Base-by-base conservation (phyloP, 1,284 basidiomycete species). In the Apiotrichum laibachii region DNA sequence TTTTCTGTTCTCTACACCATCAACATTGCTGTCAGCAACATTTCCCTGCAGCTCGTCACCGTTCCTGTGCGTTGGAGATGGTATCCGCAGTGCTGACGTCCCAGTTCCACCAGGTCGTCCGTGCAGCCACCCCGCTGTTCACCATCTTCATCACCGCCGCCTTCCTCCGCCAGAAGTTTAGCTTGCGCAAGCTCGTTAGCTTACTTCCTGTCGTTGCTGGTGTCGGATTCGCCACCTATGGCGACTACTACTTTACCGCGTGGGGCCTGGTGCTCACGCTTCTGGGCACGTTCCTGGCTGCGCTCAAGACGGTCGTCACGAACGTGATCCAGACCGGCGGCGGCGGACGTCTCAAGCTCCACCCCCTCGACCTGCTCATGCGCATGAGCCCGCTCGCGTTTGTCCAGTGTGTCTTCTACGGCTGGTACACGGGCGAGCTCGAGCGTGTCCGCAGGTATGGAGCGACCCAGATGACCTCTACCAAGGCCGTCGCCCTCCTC, bases 51-150 rank as follows among this genome's bases (percentile, higher is more conserved):
- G 64, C 81, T 96, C 31, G 93, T 96, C 49, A 92, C 92, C 11
- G 86, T 96, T 6, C 92, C 93, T 1, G 91, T 92, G 63, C 33
- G 26, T 46, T 6, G 7, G 15, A 18, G n/a, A 52, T 35, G 52
- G 33, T n/a, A 39, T 44, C 12, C 18, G 8, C 19, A 1, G 8
- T 21, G 11, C 10, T n/a, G 9, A 21, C 19, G 12, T n/a, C 50
- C 0, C 66, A 93, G 90, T 92, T 96, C 70, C 93, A 97, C 75
- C 93, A 96, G 81, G 91, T 96, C 54, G 86, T 96, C 37, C 87
- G 93, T n/a, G 89, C 92, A 1, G 85, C 89, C 8, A 89, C 92
- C 0, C 93, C 93, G 0, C 82, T 96, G 55, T 96, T 96, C 79
- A 92, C 89, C 3, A 87, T 94, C 64, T 56, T 87, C 48, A 84